Evolutionary conservation across 1,139 yeast genomes (phyloP), one percentile per base, ranked within the genome.

Genomic region (Lodderomyces metapsilosis): DNA sequence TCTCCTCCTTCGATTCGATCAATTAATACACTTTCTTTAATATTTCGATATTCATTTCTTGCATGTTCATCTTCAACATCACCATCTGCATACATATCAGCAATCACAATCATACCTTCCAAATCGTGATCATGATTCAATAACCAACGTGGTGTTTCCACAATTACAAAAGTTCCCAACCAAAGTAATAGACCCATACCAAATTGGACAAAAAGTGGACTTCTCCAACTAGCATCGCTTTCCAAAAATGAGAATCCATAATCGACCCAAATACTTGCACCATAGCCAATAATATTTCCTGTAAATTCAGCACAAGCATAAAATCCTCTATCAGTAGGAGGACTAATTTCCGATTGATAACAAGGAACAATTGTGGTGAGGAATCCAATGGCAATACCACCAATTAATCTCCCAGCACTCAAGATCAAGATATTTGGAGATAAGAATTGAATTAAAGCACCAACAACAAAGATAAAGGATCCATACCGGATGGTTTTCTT

Each of bases 311-410:
- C 82, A 56, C 96, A 88, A 0, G 96, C 96, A 43, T 88, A 76
- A 54, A 84, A 80, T 1, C 98, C 98, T 46, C 98, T 74, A 51
- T 84, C 87, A 48, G 85, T 84, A 1, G 96, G 89, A 12, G 95
- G 95, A 31, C 94, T 82, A 45, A 91, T 88, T 59, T 91, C 98
- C 5, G 88, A 79, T 64, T 89, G 96, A 61, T 88, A 91, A 38
- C 92, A 88, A 0, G 98, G 97, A n/a, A 92, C 94, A 41, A 89
- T 88, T 5, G 96, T 88, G n/a, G 95, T 84, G 43, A 91, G 71
- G 56, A 88, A 75, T 10, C 97, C 98, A 36, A 91, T 91, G 12
- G 96, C 96, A 28, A 89, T 53, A 57, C 97, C 97, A 36, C 91
- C 79, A 34, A 89, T 74, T 37, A 88, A 74, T 51, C 98, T 74